Conservation (phyloP, 1,284 basidiomycete genomes). For the Schizopora paradoxa region DNA sequence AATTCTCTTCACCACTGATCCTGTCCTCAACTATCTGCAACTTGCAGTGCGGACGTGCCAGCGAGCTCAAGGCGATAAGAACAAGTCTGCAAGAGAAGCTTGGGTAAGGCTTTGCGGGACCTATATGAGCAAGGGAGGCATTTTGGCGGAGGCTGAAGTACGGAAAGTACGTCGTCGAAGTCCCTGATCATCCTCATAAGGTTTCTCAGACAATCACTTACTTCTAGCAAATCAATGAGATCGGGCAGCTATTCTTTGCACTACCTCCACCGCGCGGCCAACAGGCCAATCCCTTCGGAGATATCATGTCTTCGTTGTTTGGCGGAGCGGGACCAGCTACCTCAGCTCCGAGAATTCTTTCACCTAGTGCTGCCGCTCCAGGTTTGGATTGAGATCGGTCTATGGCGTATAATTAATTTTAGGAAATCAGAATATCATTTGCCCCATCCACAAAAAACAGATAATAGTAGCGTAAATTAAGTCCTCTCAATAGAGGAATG, state of each 20-base stretch:
- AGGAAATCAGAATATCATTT: no score
- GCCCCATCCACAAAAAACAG: no score
- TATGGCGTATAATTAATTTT: no score
- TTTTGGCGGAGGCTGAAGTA: constrained; percentile 64
- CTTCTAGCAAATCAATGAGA: constrained; percentile 38
- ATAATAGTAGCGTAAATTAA: not conserved
- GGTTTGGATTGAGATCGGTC: constrained; percentile 41
- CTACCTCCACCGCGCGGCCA: constrained; percentile 68
- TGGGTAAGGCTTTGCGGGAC: constrained; percentile 82
- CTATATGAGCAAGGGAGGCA: constrained; percentile 63
- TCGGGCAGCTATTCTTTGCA: constrained; percentile 75
- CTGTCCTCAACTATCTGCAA: constrained; percentile 81
- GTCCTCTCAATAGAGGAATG: constrained; percentile 50
- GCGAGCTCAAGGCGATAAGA: constrained; percentile 70
- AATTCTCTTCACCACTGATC: constrained; percentile 66
- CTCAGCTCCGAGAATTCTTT: constrained; percentile 35
- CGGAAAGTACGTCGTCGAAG: constrained; percentile 51
- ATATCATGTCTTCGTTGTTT: constrained; percentile 80
- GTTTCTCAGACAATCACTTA: not conserved
- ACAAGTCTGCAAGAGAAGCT: constrained; percentile 67
- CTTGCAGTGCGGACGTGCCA: constrained; percentile 82
- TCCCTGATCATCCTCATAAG: not conserved
- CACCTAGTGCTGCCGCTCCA: constrained; percentile 31
- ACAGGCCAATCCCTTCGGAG: constrained; percentile 73
- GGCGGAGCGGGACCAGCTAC: constrained; percentile 49